Evolutionary conservation across 148 eudicot genomes (phyloP), one percentile per base, ranked within the genome.

Genomic region (Fagopyrum homotropicum): DNA sequence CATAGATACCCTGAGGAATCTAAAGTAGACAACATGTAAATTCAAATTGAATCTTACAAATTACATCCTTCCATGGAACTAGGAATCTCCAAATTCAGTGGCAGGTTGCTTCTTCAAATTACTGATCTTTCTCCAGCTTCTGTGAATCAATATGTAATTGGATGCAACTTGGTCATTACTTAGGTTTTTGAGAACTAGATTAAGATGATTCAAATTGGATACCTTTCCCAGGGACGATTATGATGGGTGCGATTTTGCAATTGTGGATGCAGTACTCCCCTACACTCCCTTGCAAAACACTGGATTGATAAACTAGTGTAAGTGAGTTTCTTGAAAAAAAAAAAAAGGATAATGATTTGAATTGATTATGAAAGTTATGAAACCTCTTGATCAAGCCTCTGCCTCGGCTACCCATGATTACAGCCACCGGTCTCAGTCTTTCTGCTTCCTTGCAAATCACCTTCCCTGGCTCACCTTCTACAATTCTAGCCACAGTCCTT

Each of bases 221-320:
- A 89, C 96, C 99, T 90, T 86, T 90, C 45, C 94, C 97, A 29
- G 97, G 99, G 76, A 96, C 98, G 40, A 92, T 83, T 51, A 95
- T 83, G 49, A 90, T 71, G 16, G 98, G 99, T 7, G 98, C 90
- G 14, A 76, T 70, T 82, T 92, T 92, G 77, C 98, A 96, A 75
- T 96, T 83, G 85, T 90, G 99, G 84, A 89, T 84, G 85, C 94
- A 89, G 80, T 90, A 86, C 73, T 92, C 97, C 50, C 98, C 85
- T 45, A 92, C 97, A 82, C 99, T 96, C 69, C 99, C 99, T 81
- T 90, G 83, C 76, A 96, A 52, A 40, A 96, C 97, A 88, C 99
- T 89, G 88, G 35, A 77, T 29, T 35, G 43, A 72, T 55, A 1
- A 35, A 75, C 40, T 10, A 48, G 7, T 14, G 29, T 75, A 14